phyloP scores from a whole-genome alignment of 345 rosid species.

The Iberis pinnata region DNA sequence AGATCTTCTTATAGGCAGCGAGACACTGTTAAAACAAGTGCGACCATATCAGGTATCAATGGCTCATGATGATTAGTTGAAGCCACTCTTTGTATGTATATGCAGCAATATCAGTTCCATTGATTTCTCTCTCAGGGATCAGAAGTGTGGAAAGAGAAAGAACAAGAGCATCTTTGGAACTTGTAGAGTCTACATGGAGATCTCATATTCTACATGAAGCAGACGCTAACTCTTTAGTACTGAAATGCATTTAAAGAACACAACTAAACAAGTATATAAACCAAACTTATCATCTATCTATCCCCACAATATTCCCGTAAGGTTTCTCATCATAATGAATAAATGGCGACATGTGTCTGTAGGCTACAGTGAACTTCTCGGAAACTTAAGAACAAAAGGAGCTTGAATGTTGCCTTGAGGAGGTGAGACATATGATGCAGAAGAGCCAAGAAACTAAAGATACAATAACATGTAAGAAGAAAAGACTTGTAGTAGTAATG shows the following conservation, averaged over 20 bases:
- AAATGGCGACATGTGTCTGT: slow-evolving; percentile 13
- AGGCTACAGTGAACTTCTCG: slow-evolving; percentile 57
- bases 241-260: slow-evolving; percentile 69
- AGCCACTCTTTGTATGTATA: background rate
- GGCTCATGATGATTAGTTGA: background rate
- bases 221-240: slow-evolving; percentile 64
- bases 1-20: slow-evolving; percentile 78
- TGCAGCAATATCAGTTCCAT: slow-evolving; percentile 8
- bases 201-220: slow-evolving; percentile 59
- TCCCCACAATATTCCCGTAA: background rate
- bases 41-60: slow-evolving; percentile 77
- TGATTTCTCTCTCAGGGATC: slow-evolving; percentile 48
- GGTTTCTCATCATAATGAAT: background rate
- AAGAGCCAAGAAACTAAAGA: slow-evolving; percentile 15
- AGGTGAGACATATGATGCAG: slow-evolving; percentile 43
- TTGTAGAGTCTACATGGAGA: slow-evolving; percentile 72
- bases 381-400: slow-evolving; percentile 49
- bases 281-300: background rate
- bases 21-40: slow-evolving; percentile 91
- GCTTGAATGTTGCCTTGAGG: slow-evolving; percentile 51
- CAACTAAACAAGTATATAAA: slow-evolving; percentile 55
- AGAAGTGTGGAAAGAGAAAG: slow-evolving; percentile 75
- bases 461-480: slow-evolving; percentile 15
- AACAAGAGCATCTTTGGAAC: slow-evolving; percentile 65
- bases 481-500: background rate